Evolutionary conservation across 208 protist genomes (phyloP), one percentile per base, ranked within the genome.

Genomic region (Acanthamoeba polyphaga): DNA sequence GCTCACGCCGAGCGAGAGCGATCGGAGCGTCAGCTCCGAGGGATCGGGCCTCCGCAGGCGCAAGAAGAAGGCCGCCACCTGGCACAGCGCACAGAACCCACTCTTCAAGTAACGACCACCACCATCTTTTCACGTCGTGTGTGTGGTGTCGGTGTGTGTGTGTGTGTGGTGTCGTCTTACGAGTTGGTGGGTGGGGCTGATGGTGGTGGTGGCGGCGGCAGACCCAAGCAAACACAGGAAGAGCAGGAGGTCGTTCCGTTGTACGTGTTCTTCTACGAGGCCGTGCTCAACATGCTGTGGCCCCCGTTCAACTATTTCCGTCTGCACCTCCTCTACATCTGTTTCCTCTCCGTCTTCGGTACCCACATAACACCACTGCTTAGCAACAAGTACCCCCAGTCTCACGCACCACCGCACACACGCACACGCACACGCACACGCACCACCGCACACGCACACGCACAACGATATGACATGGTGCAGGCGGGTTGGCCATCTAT

Each of bases 281-380:
- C 53, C 80, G 34, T 88, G 19, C 80, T 88, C 53, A 88, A 64
- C 80, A 1, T 88, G 1, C 80, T 88, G 27, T 88, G 80, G 80
- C 80, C 80, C 0, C 80, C 80, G 1, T 38, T 88, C 51, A 88
- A 88, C 51, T 88, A 66, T 49, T 88, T 88, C 29, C 80, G 80
- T 43, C 34, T 88, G 2, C 80, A 88, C 80, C 24, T 88, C 27
- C 46, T 88, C 80, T 88, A 88, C 80, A 64, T 88, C 27, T 64
- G 43, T 4, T 49, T 64, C 5, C 24, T 43, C 15, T 88, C 51
- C n/a, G 13, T 88, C 51, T n/a, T 64, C 43, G 80, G 80, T n/a
- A 53, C 68, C 29, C 12, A 9, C 15, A 51, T 3, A 10, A 8
- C 17, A 0, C 24, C 13, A 0, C 74, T 9, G 64, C 72, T 24